Conservation (phyloP, 352 stramenopile species). For the Phytopythium montanum region DNA sequence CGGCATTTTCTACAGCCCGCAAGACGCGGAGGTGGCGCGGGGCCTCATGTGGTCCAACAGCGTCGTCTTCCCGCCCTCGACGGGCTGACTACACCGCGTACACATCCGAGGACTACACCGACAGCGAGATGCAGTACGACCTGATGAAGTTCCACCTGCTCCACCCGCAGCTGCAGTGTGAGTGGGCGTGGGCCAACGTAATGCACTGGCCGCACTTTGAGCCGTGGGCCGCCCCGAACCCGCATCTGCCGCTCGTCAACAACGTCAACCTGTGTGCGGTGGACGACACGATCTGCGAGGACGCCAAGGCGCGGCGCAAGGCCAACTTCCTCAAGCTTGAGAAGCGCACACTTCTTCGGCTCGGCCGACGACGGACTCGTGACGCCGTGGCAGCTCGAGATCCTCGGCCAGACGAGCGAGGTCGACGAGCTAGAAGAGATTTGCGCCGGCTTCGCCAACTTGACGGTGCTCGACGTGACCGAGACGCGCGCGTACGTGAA, state of each 20-base stretch:
- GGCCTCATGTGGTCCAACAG: neutral
- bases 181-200: slow-evolving; percentile 30
- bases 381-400: slow-evolving; percentile 29
- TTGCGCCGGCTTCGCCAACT: slow-evolving; percentile 22
- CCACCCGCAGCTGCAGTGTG: slow-evolving; percentile 21
- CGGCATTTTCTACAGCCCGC: slow-evolving; percentile 44
- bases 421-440: slow-evolving; percentile 13
- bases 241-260: slow-evolving; percentile 36
- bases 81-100: slow-evolving; percentile 22
- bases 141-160: slow-evolving; percentile 27
- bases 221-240: slow-evolving; percentile 21
- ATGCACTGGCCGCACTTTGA: slow-evolving; percentile 23
- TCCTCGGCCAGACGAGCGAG: slow-evolving; percentile 1
- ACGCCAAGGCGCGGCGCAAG: slow-evolving; percentile 14
- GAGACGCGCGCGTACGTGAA: slow-evolving; percentile 27
- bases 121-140: slow-evolving; percentile 35
- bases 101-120: slow-evolving; percentile 4
- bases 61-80: slow-evolving; percentile 6
- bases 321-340: slow-evolving; percentile 27
- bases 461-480: slow-evolving; percentile 26
- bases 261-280: slow-evolving; percentile 16
- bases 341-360: slow-evolving; percentile 33
- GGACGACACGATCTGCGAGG: slow-evolving; percentile 1
- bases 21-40: slow-evolving; percentile 14
- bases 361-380: slow-evolving; percentile 27